A percentile compares a stretch with the other conserved stretches of the same genome.
These are phyloP conservation scores for Yamadazyma membranifaciens DNA, from an alignment of 1,139 yeast species.

Conservation along the genomic window DNA sequence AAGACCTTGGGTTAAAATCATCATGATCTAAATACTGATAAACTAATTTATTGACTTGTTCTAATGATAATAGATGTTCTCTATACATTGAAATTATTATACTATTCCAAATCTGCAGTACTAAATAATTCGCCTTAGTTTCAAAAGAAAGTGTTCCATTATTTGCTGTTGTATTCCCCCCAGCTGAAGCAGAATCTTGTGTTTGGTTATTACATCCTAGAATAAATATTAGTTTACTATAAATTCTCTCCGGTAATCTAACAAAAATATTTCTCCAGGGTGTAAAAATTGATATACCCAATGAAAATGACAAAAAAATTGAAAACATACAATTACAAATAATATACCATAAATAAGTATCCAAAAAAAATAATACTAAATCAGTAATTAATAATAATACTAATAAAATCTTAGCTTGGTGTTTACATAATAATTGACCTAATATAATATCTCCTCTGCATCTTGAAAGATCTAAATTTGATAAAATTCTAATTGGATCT, in stretches of 20 bases:
- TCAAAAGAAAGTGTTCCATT: neutral
- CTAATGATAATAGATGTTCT: slow-evolving; percentile 74
- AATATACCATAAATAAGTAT: slow-evolving; percentile 87
- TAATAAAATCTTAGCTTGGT: slow-evolving; percentile 60
- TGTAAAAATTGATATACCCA: slow-evolving; percentile 78
- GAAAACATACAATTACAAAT: slow-evolving; percentile 78
- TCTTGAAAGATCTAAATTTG: slow-evolving; percentile 55
- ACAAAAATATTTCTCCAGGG: slow-evolving; percentile 86
- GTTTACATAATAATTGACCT: slow-evolving; percentile 51
- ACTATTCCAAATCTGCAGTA: slow-evolving; percentile 81
- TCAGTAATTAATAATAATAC: slow-evolving; percentile 61
- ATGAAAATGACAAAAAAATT: slow-evolving; percentile 61
- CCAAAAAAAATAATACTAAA: slow-evolving; percentile 72
- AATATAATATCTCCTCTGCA: slow-evolving; percentile 60
- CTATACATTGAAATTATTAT: slow-evolving; percentile 72
- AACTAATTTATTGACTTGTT: slow-evolving; percentile 60
- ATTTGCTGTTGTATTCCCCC: neutral
- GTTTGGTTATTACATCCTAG: slow-evolving; percentile 34
- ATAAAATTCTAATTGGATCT: slow-evolving; percentile 73
- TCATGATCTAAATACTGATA: slow-evolving; percentile 15
- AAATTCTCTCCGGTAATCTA: slow-evolving; percentile 70
- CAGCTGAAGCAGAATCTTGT: slow-evolving; percentile 40
- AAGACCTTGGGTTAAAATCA: slow-evolving; percentile 22
- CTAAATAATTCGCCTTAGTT: slow-evolving; percentile 14
- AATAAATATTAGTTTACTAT: slow-evolving; percentile 55